Conservation (phyloP, 306 rosid species). For the Hippophae tibetana region DNA sequence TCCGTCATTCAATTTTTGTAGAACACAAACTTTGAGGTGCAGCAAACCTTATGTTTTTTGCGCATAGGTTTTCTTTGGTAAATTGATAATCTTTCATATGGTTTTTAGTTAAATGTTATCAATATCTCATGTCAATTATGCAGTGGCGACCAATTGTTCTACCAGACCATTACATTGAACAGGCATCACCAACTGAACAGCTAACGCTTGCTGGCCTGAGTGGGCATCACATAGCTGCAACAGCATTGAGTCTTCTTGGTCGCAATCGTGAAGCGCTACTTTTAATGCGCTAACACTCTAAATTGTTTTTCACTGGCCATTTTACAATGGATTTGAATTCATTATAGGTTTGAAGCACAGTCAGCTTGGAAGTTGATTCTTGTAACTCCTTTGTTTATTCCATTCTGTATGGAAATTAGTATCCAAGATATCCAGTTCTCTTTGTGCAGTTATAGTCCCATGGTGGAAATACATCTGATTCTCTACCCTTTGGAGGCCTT, state of each 20-base stretch:
- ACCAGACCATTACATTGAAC: slow-evolving; percentile 82
- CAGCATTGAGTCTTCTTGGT: slow-evolving; percentile 71
- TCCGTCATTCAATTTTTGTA: background rate
- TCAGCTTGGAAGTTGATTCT: background rate
- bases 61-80: too few relatives aligned
- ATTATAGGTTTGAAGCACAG: background rate
- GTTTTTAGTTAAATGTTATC: background rate
- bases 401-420: background rate
- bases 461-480: too few relatives aligned
- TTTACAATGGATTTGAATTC: background rate
- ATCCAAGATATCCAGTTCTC: background rate
- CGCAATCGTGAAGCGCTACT: slow-evolving; percentile 84
- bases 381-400: background rate
- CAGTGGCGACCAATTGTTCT: slow-evolving; percentile 91
- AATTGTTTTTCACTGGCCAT: background rate
- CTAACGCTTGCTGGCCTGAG: slow-evolving; percentile 70
- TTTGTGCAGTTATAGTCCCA: too few relatives aligned
- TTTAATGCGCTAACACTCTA: slow-evolving; percentile 39
- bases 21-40: background rate
- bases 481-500: too few relatives aligned
- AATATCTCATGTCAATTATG: background rate
- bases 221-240: slow-evolving; percentile 85
- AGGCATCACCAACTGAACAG: slow-evolving; percentile 71
- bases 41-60: too few relatives aligned
- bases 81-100: too few relatives aligned